Evolutionary conservation across 129 eudicot genomes (phyloP).

Genomic region (Flaveria bidentis): DNA sequence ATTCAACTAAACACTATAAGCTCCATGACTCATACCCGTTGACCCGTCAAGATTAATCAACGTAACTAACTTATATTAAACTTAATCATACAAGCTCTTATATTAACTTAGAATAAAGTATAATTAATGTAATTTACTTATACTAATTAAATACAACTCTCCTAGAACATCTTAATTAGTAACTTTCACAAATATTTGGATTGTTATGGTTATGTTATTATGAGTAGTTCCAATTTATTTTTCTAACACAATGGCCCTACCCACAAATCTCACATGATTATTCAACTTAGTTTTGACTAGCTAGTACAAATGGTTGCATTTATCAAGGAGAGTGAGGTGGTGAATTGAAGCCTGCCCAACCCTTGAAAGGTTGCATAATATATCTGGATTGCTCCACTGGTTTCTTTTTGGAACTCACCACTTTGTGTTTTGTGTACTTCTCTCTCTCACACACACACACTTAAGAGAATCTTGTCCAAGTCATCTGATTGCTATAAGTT

Average conservation of each 20-base stretch:
- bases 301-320: conserved; percentile 2
- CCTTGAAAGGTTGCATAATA: conserved; percentile 29
- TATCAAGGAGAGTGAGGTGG: conserved; percentile 25
- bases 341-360: conserved; percentile 28
- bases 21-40: too few species aligned
- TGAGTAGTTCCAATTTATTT: too few species aligned
- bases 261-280: neutral
- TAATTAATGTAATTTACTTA: too few species aligned
- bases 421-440: conserved; percentile 59
- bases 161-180: too few species aligned
- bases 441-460: conserved; percentile 17
- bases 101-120: too few species aligned
- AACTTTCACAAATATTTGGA: too few species aligned
- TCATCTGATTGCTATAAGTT: conserved; percentile 33
- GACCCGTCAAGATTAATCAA: too few species aligned
- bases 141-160: too few species aligned
- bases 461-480: conserved; percentile 19
- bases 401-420: conserved; percentile 51
- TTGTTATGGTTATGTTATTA: too few species aligned
- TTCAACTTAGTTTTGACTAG: neutral
- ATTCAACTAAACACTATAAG: too few species aligned
- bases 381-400: conserved; percentile 36
- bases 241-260: neutral
- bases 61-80: too few species aligned
- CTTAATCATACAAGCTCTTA: too few species aligned